A percentile compares a stretch with the other conserved stretches of the same genome.
phyloP scores from a whole-genome alignment of 2,329 filamentous ascomycete genomes.

The Chlorencoelia australis region DNA sequence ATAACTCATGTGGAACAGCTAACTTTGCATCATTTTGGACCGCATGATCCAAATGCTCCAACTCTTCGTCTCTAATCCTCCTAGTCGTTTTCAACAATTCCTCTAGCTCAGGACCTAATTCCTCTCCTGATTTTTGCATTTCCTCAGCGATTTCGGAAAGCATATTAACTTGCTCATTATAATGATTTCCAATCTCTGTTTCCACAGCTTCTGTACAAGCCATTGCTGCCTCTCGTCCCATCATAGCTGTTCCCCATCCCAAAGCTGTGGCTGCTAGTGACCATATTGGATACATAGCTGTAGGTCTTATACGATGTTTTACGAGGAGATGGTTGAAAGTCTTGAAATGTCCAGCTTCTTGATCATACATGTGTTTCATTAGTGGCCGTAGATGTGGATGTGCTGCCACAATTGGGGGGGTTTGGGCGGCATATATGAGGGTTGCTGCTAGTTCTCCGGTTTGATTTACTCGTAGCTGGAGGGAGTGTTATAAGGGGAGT shows the following conservation, averaged over 20 bases:
- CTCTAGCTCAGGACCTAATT: constrained; percentile 67
- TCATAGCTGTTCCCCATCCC: constrained; percentile 79
- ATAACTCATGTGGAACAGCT: constrained; percentile 78
- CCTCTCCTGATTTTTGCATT: constrained; percentile 69
- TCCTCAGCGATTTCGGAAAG: constrained; percentile 71
- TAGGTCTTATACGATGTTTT: constrained; percentile 83
- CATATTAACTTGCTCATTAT: constrained; percentile 80
- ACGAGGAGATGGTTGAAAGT: constrained; percentile 79
- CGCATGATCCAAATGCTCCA: constrained; percentile 93
- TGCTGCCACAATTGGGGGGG: constrained; percentile 64
- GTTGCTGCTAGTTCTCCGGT: constrained; percentile 95
- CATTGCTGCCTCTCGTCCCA: constrained; percentile 94
- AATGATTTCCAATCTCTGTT: constrained; percentile 94
- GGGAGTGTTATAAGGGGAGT: constrained; percentile 2
- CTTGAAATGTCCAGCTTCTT: constrained; percentile 77
- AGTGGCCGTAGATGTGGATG: constrained; percentile 82
- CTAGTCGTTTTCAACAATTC: constrained; percentile 65
- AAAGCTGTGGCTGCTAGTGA: constrained; percentile 66
- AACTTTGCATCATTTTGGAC: constrained; percentile 87
- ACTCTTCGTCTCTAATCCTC: constrained; percentile 84
- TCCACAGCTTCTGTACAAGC: constrained; percentile 97
- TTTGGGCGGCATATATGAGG: constrained; percentile 87
- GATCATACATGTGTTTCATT: constrained; percentile 97
- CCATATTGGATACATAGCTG: constrained; percentile 89
- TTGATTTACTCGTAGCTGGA: constrained; percentile 83